A percentile compares a stretch with the other conserved stretches of the same genome.
These are phyloP conservation scores for Thermothelomyces thermophilus DNA, from an alignment of 2,329 filamentous ascomycete genomes.

Conservation along the genomic window DNA sequence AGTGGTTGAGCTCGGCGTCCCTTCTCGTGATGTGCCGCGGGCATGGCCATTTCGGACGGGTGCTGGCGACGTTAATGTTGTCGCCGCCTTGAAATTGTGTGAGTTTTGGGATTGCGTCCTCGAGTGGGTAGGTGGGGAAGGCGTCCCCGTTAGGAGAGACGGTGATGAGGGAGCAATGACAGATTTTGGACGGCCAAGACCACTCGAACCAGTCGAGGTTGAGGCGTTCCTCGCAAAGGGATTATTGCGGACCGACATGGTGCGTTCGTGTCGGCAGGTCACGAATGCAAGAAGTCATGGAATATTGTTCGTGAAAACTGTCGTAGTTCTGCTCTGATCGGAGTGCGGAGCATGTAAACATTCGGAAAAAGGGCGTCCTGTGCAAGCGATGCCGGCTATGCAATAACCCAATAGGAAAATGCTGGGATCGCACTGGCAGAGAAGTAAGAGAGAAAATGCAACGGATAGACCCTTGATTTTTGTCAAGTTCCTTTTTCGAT, in stretches of 20 bases:
- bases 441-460: conserved; percentile 1
- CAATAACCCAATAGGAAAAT: not conserved
- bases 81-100: conserved; percentile 44
- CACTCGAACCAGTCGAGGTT: conserved; percentile 54
- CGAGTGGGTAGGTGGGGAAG: conserved; percentile 45
- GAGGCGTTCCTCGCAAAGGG: conserved; percentile 68
- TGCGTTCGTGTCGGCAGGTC: conserved; percentile 31
- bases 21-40: conserved; percentile 57
- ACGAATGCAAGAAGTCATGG: conserved; percentile 15
- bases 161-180: conserved; percentile 59
- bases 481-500: not conserved
- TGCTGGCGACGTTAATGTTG: conserved; percentile 31
- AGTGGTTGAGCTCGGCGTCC: conserved; percentile 62
- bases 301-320: conserved; percentile 14
- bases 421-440: not conserved
- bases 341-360: conserved; percentile 18
- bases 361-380: conserved; percentile 6
- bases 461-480: not conserved
- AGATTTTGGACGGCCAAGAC: conserved; percentile 64
- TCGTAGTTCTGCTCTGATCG: conserved; percentile 6
- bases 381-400: not conserved
- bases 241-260: conserved; percentile 67
- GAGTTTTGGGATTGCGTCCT: conserved; percentile 68
- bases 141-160: conserved; percentile 35
- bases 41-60: conserved; percentile 32